Evolutionary conservation across 108 stramenopile genomes (phyloP), one percentile per base, ranked within the genome.

Genomic region (Conticribra guillardii): DNA sequence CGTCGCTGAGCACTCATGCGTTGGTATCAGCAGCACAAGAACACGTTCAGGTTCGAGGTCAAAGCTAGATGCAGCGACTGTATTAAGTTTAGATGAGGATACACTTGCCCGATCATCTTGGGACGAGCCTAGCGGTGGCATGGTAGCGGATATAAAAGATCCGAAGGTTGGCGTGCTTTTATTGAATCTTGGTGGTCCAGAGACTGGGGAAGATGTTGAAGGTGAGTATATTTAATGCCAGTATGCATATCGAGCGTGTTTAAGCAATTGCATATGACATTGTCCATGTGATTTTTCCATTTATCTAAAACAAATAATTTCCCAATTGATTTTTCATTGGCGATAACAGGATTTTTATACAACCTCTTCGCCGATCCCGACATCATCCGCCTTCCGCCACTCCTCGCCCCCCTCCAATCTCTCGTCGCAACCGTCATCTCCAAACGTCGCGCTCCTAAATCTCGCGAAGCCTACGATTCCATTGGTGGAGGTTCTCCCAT

Each of bases 311-410:
- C n/a, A n/a, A n/a, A n/a, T n/a, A n/a, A n/a, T n/a, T n/a, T n/a
- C n/a, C n/a, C n/a, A n/a, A n/a, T n/a, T n/a, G n/a, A n/a, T n/a
- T n/a, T n/a, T n/a, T n/a, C n/a, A n/a, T n/a, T n/a, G n/a, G n/a
- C n/a, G n/a, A n/a, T n/a, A n/a, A n/a, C 37, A 41, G 93, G 88
- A 30, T 96, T 96, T 68, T 78, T 99, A 56, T 99, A 89, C 87
- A 99, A 99, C 71, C 80, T 99, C 21, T 99, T 99, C 80, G 95
- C 97, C 33, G 97, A 99, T 76, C 97, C 97, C 17, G 98, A 99
- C 70, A 99, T 99, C 69, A 99, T 99, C 67, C 96, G 97, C 24
- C 81, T 97, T 15, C 96, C 96, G 7, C 64, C 80, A 8, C 72
- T 85, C 44, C 80, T 97, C 37, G 63, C 92, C 18, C 87, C 88